Base-by-base conservation (phyloP, 2,329 filamentous ascomycete genomes). In the Knufia fluminis region DNA sequence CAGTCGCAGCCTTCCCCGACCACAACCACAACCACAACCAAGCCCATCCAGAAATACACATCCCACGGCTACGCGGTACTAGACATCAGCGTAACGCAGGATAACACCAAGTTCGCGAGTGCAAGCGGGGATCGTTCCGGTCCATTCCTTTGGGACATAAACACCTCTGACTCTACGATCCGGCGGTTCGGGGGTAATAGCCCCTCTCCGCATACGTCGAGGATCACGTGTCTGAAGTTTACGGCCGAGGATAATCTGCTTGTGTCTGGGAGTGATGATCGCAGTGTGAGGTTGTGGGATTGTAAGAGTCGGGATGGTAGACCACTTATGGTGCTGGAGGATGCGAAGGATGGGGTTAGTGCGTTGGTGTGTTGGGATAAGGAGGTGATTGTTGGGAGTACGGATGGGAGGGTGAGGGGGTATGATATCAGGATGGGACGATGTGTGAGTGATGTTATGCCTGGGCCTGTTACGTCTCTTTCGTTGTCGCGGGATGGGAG, bases 41-140 rank as follows among this genome's bases (percentile, higher is more conserved):
- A 45, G 10, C 81, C 92, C 2, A 87, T 98, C 62, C 90, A 96
- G 68, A 86, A 81, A 31, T 98, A 95, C 70, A 73, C 82, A 31
- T 87, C 86, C 2, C 92, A 98, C 68, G 90, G 88, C 57, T 95
- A 98, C 71, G 85, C 90, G 59, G 85, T 98, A 6, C 82, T 96
- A 52, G 85, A 86, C 57, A 75, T 98, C 33, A 74, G 78, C 46
- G 84, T 96, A 44, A 66, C 72, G 16, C 62, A 71, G 20, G 83
- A 88, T 69, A 98, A 98, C 67, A 78, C 87, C 57, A 80, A 80
- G 38, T 96, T 98, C 66, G 83, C 82, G 8, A 90, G 83, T n/a
- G 79, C 80, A 1, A 92, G 92, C 57, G 92, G 92, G 52, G 92
- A 98, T 70, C 86, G 91, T 59, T 76, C 79, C 53, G 88, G 95